Percentiles rank a stretch among this genome's conserved stretches.
Conservation (phyloP, 345 rosid species). For the Populus ilicifolia region DNA sequence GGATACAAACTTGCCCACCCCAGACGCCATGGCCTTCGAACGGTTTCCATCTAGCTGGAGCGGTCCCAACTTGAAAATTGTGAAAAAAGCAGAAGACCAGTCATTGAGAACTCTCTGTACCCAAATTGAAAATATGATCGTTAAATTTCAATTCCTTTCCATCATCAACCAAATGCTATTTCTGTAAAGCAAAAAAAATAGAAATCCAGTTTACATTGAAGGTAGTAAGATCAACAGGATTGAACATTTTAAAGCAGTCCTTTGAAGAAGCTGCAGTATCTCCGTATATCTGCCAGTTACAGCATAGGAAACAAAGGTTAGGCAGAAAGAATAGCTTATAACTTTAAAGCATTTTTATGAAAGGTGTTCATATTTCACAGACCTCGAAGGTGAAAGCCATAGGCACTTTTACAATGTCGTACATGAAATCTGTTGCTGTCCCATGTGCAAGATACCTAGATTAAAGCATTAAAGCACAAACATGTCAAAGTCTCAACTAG, state of each 20-base stretch:
- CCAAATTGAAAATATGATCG: conserved; percentile 1
- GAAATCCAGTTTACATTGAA: conserved; percentile 52
- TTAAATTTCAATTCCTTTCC: not conserved
- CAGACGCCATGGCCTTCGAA: conserved; percentile 32
- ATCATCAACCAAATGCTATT: not conserved
- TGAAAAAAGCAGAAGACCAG: conserved; percentile 83
- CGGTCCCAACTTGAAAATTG: conserved; percentile 62
- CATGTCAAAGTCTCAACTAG: not conserved
- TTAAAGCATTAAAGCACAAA: conserved; percentile 5
- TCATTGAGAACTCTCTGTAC: conserved; percentile 79
- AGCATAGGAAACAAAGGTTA: not conserved
- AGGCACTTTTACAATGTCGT: conserved; percentile 71
- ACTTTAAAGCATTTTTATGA: not conserved
- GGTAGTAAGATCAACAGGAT: conserved; percentile 69
- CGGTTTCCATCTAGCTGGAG: conserved; percentile 35
- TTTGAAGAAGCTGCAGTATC: conserved; percentile 53
- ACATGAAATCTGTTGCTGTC: conserved; percentile 95
- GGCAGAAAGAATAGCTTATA: not conserved
- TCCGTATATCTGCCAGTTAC: conserved; percentile 69
- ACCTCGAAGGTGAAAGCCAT: conserved; percentile 99
- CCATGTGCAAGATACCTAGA: conserved; percentile 95
- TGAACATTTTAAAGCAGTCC: conserved; percentile 97
- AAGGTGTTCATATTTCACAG: conserved; percentile 26
- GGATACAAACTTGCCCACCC: conserved; percentile 60
- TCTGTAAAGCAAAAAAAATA: not conserved